These are phyloP conservation scores for Physcomitrellopsis africana DNA, from an alignment of 225 moss, liverwort and hornwort genomes.

Conservation along the genomic window DNA sequence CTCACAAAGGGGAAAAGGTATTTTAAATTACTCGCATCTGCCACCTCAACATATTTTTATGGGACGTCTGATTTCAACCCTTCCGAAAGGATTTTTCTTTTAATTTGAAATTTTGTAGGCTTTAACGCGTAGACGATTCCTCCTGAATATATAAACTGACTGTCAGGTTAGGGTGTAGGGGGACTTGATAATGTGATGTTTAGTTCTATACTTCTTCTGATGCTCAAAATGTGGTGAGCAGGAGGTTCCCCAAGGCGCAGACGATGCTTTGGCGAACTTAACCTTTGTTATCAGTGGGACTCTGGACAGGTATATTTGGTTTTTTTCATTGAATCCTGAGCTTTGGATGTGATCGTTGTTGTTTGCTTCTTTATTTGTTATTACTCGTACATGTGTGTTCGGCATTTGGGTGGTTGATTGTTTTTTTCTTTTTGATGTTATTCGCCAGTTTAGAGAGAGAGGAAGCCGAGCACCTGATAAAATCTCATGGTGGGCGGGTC, in stretches of 20 bases:
- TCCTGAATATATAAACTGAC: no score
- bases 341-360: not conserved
- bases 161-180: no score
- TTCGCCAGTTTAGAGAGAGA: slow-evolving; percentile 90
- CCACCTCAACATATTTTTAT: not conserved
- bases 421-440: not conserved
- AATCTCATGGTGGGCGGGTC: slow-evolving; percentile 87
- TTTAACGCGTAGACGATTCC: no score
- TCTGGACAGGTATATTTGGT: slow-evolving; percentile 74
- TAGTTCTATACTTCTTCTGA: not conserved
- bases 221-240: slow-evolving; percentile 48
- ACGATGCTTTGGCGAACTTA: slow-evolving; percentile 73
- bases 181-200: not conserved
- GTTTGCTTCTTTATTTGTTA: not conserved
- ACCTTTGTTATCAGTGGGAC: slow-evolving; percentile 96
- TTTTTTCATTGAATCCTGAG: not conserved
- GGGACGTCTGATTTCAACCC: not conserved
- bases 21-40: not conserved
- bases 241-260: slow-evolving; percentile 94
- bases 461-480: slow-evolving; percentile 91
- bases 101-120: not conserved
- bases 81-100: not conserved
- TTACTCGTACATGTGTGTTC: not conserved
- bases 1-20: slow-evolving; percentile 98
- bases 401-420: slow-evolving; percentile 3